These are phyloP conservation scores for Sclerotinia nivalis DNA, from an alignment of 2,329 filamentous ascomycete genomes.

Conservation along the genomic window DNA sequence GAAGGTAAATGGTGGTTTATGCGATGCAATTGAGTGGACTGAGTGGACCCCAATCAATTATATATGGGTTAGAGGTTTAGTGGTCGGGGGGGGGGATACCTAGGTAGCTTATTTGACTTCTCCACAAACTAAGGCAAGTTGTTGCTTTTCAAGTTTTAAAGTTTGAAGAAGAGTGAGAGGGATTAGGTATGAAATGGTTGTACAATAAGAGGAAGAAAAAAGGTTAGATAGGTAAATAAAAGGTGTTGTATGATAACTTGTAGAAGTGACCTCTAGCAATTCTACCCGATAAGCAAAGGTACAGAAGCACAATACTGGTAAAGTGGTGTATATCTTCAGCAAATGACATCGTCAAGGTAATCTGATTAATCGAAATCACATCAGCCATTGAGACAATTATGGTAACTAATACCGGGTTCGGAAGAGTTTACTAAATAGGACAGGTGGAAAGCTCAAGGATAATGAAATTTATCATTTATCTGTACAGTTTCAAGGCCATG, in stretches of 20 bases:
- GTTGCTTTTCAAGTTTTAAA: constrained; percentile 18
- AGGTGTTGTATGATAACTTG: background rate
- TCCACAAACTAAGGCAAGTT: background rate
- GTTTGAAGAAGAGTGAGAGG: background rate
- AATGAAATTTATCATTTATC: background rate
- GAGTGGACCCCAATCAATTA: background rate
- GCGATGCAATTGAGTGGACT: constrained; percentile 17
- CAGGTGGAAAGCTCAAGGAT: background rate
- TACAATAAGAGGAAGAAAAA: background rate
- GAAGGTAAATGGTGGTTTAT: constrained; percentile 6
- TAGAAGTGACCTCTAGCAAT: background rate
- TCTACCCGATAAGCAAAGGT: constrained; percentile 11
- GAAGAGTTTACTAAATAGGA: background rate
- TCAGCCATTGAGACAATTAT: constrained; percentile 6
- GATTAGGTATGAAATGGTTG: background rate
- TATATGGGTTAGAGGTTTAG: constrained; percentile 15
- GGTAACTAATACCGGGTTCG: background rate
- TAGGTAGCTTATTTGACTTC: constrained; percentile 1
- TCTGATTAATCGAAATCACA: constrained; percentile 8
- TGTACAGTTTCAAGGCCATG: background rate
- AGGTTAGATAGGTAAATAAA: background rate
- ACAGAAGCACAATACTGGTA: constrained; percentile 7
- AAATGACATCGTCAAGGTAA: constrained; percentile 6
- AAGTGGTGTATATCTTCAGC: constrained; percentile 11
- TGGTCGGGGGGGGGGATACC: background rate